Conservation (phyloP, 352 stramenopile genomes). For the Phytophthora pistaciae region DNA sequence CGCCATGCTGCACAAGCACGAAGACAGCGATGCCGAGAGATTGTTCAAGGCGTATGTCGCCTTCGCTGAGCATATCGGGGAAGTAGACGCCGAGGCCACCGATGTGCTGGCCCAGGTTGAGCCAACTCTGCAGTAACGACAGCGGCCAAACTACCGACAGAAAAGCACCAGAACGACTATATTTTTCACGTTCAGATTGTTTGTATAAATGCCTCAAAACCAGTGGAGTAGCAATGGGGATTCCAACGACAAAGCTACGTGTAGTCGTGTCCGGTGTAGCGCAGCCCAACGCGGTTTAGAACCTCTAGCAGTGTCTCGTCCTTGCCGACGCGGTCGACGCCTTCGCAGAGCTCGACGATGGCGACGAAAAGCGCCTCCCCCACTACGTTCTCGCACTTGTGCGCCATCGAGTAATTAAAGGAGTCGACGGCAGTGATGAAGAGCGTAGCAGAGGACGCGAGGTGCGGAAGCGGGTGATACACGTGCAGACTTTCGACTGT, state of each 20-base stretch:
- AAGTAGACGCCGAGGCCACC: constrained; percentile 39
- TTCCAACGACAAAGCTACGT: constrained; percentile 8
- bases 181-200: neutral
- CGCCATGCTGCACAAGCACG: constrained; percentile 68
- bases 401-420: constrained; percentile 30
- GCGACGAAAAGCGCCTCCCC: constrained; percentile 15
- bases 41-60: constrained; percentile 62
- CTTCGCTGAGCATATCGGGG: constrained; percentile 53
- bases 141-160: neutral
- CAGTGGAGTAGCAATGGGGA: neutral
- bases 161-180: neutral
- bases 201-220: neutral
- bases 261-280: constrained; percentile 25
- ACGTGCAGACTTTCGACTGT: constrained; percentile 32
- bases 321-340: constrained; percentile 5
- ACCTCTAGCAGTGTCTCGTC: constrained; percentile 33
- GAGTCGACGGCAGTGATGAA: constrained; percentile 24
- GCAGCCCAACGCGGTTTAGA: constrained; percentile 13
- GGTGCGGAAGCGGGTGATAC: constrained; percentile 34
- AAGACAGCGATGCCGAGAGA: constrained; percentile 31
- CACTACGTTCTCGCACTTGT: constrained; percentile 40
- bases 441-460: constrained; percentile 35
- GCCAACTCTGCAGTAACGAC: constrained; percentile 4
- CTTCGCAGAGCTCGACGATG: constrained; percentile 21
- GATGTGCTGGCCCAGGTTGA: constrained; percentile 22